These are phyloP conservation scores for Musa itinerans DNA, from an alignment of 176 grass and related monocot genomes.

Conservation along the genomic window DNA sequence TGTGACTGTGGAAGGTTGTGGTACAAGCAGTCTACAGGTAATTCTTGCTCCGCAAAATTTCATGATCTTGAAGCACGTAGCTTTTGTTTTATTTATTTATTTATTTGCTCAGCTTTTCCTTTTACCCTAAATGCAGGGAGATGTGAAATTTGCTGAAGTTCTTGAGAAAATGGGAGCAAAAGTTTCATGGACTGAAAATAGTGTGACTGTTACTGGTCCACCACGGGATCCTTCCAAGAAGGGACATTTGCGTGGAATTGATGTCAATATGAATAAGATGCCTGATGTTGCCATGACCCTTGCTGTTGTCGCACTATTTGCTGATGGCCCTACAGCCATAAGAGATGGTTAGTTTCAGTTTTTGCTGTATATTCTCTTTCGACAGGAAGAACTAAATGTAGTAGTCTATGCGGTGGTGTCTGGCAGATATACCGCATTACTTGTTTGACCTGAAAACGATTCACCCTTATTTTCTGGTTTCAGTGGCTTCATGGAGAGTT, in stretches of 20 bases:
- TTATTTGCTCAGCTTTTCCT: neutral
- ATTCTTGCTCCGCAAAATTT: neutral
- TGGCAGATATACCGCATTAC: neutral
- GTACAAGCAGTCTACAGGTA: constrained; percentile 93
- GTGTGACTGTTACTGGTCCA: constrained; percentile 84
- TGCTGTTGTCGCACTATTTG: constrained; percentile 89
- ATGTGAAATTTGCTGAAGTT: constrained; percentile 97
- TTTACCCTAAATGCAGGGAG: constrained; percentile 44
- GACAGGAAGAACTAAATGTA: neutral
- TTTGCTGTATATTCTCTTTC: neutral
- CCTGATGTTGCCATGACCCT: constrained; percentile 98
- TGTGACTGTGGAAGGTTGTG: constrained; percentile 88
- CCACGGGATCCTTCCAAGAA: constrained; percentile 48
- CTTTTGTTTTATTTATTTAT: neutral
- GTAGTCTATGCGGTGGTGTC: too few relatives aligned
- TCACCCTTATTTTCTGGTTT: constrained; percentile 11
- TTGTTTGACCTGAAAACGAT: neutral
- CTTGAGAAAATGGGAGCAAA: constrained; percentile 98
- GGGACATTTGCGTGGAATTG: constrained; percentile 72
- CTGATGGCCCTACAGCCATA: constrained; percentile 86
- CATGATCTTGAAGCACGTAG: neutral
- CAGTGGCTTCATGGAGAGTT: constrained; percentile 99
- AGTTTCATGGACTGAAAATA: constrained; percentile 90
- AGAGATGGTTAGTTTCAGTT: constrained; percentile 64
- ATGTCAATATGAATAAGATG: constrained; percentile 99